Evolutionary conservation across 2,329 filamentous ascomycete species (phyloP), one percentile per base, ranked within the genome.

Genomic region (Aureobasidium subglaciale): DNA sequence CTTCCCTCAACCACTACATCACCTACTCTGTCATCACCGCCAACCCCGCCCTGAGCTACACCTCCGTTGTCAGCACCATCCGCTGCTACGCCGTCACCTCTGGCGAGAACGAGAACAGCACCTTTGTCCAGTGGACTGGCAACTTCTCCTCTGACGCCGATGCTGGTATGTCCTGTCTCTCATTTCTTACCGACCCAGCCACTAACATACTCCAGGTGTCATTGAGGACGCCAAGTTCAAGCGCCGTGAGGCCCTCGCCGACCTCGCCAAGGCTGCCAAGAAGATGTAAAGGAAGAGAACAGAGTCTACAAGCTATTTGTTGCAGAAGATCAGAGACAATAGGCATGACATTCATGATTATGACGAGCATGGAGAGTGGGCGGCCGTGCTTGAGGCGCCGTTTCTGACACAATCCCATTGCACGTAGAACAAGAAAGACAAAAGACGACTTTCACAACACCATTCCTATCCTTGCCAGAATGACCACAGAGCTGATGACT

Each of bases 161-260:
- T 69, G 82, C 84, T 37, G 82, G 83, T 85, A 72, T 37, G 80
- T 72, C 27, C 7, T 18, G 16, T 13, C 22, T 16, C 15, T 24
- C 20, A 3, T 25, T 11, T 9, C 2, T 5, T 29, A 29, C 22
- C 7, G 20, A 29, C 9, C 2, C 20, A 7, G 7, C 9, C 13
- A 29, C 56, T 57, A 32, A 57, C 42, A 42, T 20, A 11, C 60
- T 13, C 3, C 57, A 86, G 84, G 79, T 63, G 85, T 87, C 58
- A 86, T 88, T 61, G 81, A 86, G 70, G 85, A 88, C 66, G 85
- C 84, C 64, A 86, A 85, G 74, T 88, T 84, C 78, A 88, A 88
- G 79, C 84, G 85, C 59, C 82, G 82, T 50, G 85, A 88, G 67
- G 85, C 84, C 48, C 76, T 88, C 34, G 80, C 81, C 46, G 85